phyloP scores from a whole-genome alignment of 148 eudicot genomes.

The Cornus kousa region DNA sequence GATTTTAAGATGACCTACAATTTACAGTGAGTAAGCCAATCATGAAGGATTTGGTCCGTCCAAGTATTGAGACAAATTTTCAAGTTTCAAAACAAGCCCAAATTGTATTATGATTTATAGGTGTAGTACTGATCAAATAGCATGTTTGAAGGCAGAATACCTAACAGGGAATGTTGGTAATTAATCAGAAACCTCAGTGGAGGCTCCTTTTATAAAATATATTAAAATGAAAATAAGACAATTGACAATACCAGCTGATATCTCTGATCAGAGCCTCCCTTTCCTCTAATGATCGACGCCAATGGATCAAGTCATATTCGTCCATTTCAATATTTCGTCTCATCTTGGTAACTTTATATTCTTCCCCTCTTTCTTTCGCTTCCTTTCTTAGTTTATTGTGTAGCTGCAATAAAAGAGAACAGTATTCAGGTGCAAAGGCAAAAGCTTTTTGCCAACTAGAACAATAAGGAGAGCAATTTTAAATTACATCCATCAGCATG shows the following conservation, averaged over 20 bases:
- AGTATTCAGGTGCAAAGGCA: constrained; percentile 18
- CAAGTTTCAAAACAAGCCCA: not conserved
- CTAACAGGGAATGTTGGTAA: not conserved
- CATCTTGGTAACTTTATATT: constrained; percentile 52
- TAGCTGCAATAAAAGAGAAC: constrained; percentile 38
- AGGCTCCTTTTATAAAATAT: constrained; percentile 5
- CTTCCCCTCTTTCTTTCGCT: constrained; percentile 82
- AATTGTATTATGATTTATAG: not conserved
- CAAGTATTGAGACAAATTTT: not conserved
- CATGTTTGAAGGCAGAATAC: not conserved
- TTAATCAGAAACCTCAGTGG: not conserved
- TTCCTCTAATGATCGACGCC: constrained; percentile 97
- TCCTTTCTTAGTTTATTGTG: constrained; percentile 58
- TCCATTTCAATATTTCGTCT: constrained; percentile 90
- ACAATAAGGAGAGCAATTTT: not conserved
- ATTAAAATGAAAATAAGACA: not conserved
- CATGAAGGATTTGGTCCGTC: not conserved
- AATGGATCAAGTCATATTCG: constrained; percentile 88
- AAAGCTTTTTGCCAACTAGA: not conserved
- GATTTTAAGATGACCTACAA: no score
- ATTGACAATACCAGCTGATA: constrained; percentile 69
- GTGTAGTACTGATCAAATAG: not conserved
- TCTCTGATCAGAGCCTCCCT: constrained; percentile 95
- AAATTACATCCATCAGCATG: not conserved
- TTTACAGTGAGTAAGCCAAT: no score